phyloP scores from a whole-genome alignment of 2,329 filamentous ascomycete species.

The Aspergillus pseudoviridinutans region DNA sequence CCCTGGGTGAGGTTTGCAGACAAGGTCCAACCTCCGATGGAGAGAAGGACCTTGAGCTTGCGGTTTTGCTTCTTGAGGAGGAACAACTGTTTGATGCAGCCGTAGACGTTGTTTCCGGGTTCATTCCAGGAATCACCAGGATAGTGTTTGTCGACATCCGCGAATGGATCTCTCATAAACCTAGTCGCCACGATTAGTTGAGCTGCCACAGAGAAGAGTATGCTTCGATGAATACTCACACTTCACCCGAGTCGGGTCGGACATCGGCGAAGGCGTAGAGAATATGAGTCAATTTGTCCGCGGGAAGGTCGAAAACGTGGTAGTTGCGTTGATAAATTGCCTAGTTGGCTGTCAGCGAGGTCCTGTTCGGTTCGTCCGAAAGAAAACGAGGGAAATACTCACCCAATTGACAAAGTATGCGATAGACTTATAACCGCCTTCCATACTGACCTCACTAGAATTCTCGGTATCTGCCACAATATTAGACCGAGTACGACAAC shows the following conservation, averaged over 20 bases:
- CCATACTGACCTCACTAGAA: conserved; percentile 17
- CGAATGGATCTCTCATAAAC: conserved; percentile 62
- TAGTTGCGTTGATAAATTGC: conserved; percentile 83
- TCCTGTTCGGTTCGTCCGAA: not conserved
- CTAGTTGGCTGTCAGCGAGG: conserved; percentile 34
- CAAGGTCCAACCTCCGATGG: conserved; percentile 78
- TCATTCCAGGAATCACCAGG: conserved; percentile 65
- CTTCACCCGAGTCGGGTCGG: conserved; percentile 71
- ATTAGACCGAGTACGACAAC: not conserved
- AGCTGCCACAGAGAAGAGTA: not conserved
- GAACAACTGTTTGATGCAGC: conserved; percentile 72
- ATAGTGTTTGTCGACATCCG: conserved; percentile 68
- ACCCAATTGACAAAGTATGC: conserved; percentile 46
- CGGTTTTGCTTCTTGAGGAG: conserved; percentile 71
- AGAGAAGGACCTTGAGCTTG: conserved; percentile 73
- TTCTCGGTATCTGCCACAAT: conserved; percentile 2
- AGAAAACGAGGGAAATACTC: conserved; percentile 10
- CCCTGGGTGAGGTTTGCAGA: conserved; percentile 72
- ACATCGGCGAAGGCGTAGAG: conserved; percentile 89
- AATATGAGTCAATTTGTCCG: conserved; percentile 76
- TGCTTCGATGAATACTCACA: conserved; percentile 44
- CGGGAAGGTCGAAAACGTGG: conserved; percentile 74
- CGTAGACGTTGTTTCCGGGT: conserved; percentile 68
- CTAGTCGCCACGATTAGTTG: conserved; percentile 19
- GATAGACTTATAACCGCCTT: conserved; percentile 32